Evolutionary conservation across 768 basidiomycete species (phyloP).

Genomic region (Termitomyces sp.): DNA sequence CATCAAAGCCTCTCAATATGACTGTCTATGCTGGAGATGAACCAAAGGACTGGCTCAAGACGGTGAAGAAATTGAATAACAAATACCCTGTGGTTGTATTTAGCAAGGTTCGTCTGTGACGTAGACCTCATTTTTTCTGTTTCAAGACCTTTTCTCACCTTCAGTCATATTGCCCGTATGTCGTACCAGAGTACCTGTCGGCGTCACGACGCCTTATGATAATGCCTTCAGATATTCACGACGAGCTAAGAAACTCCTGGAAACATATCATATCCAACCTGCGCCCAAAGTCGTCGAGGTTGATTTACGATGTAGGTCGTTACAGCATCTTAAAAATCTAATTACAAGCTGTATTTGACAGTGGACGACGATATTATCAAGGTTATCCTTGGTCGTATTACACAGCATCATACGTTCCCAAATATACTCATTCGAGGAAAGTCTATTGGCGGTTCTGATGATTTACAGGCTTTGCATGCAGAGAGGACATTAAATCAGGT

Average conservation of each 20-base stretch:
- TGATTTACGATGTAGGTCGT: conserved; percentile 54
- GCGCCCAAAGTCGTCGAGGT: conserved; percentile 70
- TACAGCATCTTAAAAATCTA: background rate
- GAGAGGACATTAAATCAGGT: conserved; percentile 34
- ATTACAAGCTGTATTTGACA: conserved; percentile 16
- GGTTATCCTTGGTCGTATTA: conserved; percentile 58
- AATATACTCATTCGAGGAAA: conserved; percentile 63
- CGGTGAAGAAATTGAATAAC: conserved; percentile 35
- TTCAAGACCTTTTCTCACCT: background rate
- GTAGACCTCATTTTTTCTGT: background rate
- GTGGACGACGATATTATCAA: conserved; percentile 64
- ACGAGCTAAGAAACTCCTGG: conserved; percentile 57
- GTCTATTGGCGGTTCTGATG: conserved; percentile 63
- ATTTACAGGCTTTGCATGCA: conserved; percentile 47
- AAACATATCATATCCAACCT: conserved; percentile 53
- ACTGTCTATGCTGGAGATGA: conserved; percentile 48
- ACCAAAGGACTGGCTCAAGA: conserved; percentile 36
- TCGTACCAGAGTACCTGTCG: background rate
- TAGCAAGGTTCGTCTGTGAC: conserved; percentile 54
- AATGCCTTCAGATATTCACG: conserved; percentile 44
- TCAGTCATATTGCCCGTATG: conserved; percentile 71
- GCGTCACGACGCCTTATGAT: background rate
- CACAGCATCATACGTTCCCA: conserved; percentile 65
- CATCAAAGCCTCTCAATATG: conserved; percentile 42
- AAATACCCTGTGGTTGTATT: conserved; percentile 69